Percentiles rank a stretch among this genome's conserved stretches.
Conservation (phyloP, 23 red algal genomes). For the Gracilaria vermiculophylla region DNA sequence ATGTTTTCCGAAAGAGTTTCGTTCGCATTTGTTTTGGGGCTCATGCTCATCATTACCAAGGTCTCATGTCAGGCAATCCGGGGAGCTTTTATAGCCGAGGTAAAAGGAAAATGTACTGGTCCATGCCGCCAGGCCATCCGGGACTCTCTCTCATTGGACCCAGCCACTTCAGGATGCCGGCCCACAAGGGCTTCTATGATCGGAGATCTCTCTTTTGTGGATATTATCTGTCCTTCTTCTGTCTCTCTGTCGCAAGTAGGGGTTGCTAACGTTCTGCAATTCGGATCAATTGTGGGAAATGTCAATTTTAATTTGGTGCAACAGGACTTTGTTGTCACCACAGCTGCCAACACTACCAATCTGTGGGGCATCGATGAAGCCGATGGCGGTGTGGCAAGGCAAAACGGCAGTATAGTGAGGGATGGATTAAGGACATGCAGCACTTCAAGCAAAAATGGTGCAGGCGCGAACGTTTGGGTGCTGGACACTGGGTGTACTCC, state of each 20-base stretch:
- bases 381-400: constrained; percentile 21
- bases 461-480: constrained; percentile 29
- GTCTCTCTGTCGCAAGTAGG: not conserved
- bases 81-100: constrained; percentile 14
- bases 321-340: constrained; percentile 19
- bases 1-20: not conserved
- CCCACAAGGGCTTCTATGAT: not conserved
- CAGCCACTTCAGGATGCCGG: not conserved
- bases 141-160: not conserved
- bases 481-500: constrained; percentile 47
- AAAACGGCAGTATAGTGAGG: not conserved
- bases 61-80: not conserved
- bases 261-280: not conserved
- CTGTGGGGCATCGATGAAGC: constrained; percentile 21
- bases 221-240: constrained; percentile 12
- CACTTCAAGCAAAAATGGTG: not conserved
- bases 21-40: not conserved
- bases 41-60: not conserved
- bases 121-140: not conserved
- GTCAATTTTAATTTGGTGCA: not conserved
- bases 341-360: not conserved
- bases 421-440: constrained; percentile 23
- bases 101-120: not conserved
- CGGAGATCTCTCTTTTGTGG: constrained; percentile 1
- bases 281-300: not conserved